Conservation (phyloP, 2,329 filamentous ascomycete genomes). For the Ustulina deusta region DNA sequence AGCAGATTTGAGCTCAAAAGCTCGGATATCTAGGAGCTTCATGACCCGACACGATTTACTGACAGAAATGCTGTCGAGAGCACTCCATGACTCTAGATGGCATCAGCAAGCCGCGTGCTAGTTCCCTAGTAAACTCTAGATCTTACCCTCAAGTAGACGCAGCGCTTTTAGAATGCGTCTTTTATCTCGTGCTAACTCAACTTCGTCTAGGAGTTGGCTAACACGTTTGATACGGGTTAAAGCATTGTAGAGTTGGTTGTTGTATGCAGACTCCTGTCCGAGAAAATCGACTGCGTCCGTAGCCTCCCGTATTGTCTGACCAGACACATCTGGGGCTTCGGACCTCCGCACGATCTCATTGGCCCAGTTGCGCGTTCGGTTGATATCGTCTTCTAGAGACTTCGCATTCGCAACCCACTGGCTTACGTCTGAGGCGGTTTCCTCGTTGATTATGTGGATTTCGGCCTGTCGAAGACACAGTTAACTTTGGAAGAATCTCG, state of each 20-base stretch:
- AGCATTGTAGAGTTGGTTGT: conserved; percentile 64
- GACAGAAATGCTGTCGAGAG: conserved; percentile 69
- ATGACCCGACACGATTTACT: conserved; percentile 72
- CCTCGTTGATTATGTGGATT: conserved; percentile 80
- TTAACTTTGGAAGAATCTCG: conserved; percentile 19
- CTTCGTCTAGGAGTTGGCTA: conserved; percentile 70
- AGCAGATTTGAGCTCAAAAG: conserved; percentile 73
- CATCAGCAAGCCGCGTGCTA: conserved; percentile 43
- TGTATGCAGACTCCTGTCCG: conserved; percentile 69
- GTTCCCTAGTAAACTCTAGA: neutral
- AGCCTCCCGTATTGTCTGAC: conserved; percentile 64
- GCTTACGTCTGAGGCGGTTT: conserved; percentile 82
- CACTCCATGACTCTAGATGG: conserved; percentile 64
- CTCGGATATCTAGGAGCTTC: conserved; percentile 73
- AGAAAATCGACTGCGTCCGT: conserved; percentile 69
- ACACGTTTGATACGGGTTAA: conserved; percentile 67
- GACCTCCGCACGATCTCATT: conserved; percentile 84
- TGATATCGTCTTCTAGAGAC: conserved; percentile 86
- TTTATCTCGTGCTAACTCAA: conserved; percentile 68
- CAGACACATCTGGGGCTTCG: conserved; percentile 69
- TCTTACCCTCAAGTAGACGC: conserved; percentile 66
- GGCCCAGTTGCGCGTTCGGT: conserved; percentile 81
- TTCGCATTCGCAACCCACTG: conserved; percentile 89
- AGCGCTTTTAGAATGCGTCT: conserved; percentile 68
- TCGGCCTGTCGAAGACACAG: conserved; percentile 64